Evolutionary conservation across 78 protist species (phyloP), one percentile per base, ranked within the genome.

Genomic region (Cavenderia fasciculata): DNA sequence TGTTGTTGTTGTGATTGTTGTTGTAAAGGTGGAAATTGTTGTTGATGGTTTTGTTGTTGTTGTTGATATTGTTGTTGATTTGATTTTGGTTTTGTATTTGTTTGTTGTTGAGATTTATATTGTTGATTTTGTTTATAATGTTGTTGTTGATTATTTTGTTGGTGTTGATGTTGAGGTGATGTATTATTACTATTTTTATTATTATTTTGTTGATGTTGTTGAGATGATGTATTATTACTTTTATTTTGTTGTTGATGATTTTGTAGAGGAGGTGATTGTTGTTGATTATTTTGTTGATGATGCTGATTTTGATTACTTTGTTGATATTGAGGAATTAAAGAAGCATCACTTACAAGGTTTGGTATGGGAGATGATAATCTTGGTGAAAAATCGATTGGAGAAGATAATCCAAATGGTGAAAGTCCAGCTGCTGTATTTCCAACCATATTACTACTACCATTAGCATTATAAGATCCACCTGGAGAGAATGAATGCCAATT

Each of bases 401-500:
- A n/a, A n/a, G n/a, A n/a, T n/a, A n/a, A n/a, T n/a, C n/a, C n/a
- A n/a, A n/a, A n/a, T n/a, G n/a, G n/a, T n/a, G n/a, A n/a, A n/a
- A n/a, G n/a, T n/a, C n/a, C n/a, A n/a, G n/a, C n/a, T n/a, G n/a
- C n/a, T n/a, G n/a, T n/a, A n/a, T n/a, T n/a, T n/a, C n/a, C n/a
- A n/a, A n/a, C n/a, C n/a, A n/a, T n/a, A n/a, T n/a, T n/a, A n/a
- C n/a, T n/a, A n/a, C n/a, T n/a, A n/a, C n/a, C n/a, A n/a, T n/a
- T n/a, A n/a, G n/a, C n/a, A n/a, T n/a, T n/a, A n/a, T n/a, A n/a
- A n/a, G 63, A 21, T 10, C n/a, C 63, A 57, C 27, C n/a, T 11
- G 74, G 88, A 41, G 88, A 66, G 5, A 40, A 59, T 34, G 77
- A 68, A 46, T 82, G 57, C 54, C 61, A 52, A 56, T 74, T 74